Conservation (phyloP, 768 basidiomycete species). For the Termitomyces bulborhizus region DNA sequence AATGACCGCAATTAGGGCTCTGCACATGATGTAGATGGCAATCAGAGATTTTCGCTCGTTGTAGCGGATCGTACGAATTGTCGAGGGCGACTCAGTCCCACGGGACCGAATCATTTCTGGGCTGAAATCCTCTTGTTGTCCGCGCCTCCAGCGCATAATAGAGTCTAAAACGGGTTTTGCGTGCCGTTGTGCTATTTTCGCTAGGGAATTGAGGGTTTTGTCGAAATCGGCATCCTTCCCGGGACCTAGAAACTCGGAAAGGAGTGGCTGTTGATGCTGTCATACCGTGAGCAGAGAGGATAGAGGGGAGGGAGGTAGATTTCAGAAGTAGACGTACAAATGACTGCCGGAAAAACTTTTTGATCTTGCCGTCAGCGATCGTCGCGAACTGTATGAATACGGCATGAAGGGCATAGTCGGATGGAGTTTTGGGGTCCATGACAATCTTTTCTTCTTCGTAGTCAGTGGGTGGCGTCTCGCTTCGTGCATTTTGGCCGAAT, state of each 20-base stretch:
- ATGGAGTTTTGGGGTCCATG: conserved; percentile 73
- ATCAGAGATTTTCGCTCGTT: conserved; percentile 72
- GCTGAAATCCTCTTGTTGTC: conserved; percentile 58
- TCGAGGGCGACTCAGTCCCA: conserved; percentile 29
- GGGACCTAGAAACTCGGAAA: conserved; percentile 61
- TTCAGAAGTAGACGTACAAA: conserved; percentile 41
- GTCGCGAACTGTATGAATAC: conserved; percentile 85
- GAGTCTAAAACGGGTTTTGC: conserved; percentile 82
- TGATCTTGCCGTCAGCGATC: conserved; percentile 75
- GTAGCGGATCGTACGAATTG: conserved; percentile 27
- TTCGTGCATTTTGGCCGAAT: conserved; percentile 39
- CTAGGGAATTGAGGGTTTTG: conserved; percentile 76
- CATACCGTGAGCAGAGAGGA: not conserved
- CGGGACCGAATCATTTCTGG: conserved; percentile 49
- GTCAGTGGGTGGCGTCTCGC: conserved; percentile 49
- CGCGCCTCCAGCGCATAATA: conserved; percentile 81
- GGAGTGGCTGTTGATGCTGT: conserved; percentile 60
- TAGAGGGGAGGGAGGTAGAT: not conserved
- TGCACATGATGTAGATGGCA: conserved; percentile 86
- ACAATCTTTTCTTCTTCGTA: conserved; percentile 64
- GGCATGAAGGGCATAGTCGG: conserved; percentile 84
- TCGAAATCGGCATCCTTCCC: conserved; percentile 78
- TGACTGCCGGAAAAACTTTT: conserved; percentile 59
- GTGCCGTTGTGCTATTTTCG: conserved; percentile 79
- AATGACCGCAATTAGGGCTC: conserved; percentile 75